Percentiles rank a stretch among this genome's conserved stretches.
Evolutionary conservation across 768 basidiomycete species (phyloP).

Genomic region (Candolleomyces eurysporus): DNA sequence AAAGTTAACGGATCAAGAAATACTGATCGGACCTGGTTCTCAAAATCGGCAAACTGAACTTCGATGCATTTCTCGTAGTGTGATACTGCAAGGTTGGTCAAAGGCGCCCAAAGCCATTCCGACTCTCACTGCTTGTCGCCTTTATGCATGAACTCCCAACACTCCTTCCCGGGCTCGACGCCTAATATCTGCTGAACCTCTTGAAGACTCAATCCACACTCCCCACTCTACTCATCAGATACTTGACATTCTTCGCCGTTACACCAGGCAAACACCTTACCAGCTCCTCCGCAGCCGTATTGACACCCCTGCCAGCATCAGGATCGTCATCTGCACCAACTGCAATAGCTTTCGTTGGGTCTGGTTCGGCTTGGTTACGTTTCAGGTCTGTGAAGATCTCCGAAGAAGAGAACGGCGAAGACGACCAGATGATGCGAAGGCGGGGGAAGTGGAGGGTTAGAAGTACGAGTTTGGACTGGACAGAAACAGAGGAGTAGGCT

Average conservation of each 20-base stretch:
- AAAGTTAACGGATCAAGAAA: no score
- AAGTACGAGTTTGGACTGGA: slow-evolving; percentile 92
- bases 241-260: slow-evolving; percentile 77
- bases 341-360: slow-evolving; percentile 68
- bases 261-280: slow-evolving; percentile 82
- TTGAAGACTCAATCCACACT: slow-evolving; percentile 62
- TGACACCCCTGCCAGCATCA: slow-evolving; percentile 64
- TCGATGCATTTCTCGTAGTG: no score
- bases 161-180: slow-evolving; percentile 74
- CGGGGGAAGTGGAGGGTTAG: slow-evolving; percentile 89
- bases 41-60: no score
- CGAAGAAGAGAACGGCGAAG: slow-evolving; percentile 88
- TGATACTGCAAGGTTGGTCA: no score
- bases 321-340: slow-evolving; percentile 80
- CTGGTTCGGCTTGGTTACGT: slow-evolving; percentile 73
- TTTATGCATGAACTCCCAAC: slow-evolving; percentile 79
- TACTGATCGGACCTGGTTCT: no score
- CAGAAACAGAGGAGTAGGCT: slow-evolving; percentile 43
- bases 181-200: slow-evolving; percentile 76
- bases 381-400: slow-evolving; percentile 95
- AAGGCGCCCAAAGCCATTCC: no score
- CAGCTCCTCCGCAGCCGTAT: slow-evolving; percentile 79
- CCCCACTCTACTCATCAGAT: slow-evolving; percentile 78
- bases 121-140: slow-evolving; percentile 40
- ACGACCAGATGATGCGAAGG: slow-evolving; percentile 94